Conservation (phyloP, 768 basidiomycete species). For the Suillus plorans region DNA sequence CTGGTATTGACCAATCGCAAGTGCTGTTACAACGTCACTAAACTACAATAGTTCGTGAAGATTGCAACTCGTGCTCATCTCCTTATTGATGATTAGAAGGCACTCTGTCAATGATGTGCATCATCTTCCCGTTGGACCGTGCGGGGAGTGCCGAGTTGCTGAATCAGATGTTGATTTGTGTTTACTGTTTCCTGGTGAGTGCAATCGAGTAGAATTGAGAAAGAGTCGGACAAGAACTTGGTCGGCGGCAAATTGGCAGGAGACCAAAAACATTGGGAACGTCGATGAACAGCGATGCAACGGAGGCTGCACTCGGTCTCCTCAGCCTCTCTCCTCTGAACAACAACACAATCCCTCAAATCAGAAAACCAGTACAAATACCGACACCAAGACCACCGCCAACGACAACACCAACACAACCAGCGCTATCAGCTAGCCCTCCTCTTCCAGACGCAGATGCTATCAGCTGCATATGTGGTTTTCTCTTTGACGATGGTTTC, state of each 20-base stretch:
- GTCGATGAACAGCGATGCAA: constrained; percentile 53
- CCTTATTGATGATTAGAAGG: not conserved
- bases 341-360: constrained; percentile 40
- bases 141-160: constrained; percentile 5
- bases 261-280: not conserved
- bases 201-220: not conserved
- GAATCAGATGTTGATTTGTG: not conserved
- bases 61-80: not conserved
- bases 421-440: constrained; percentile 11
- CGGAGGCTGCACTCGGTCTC: constrained; percentile 58
- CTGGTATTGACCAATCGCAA: not conserved
- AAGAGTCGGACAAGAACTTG: constrained; percentile 1
- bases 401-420: constrained; percentile 14
- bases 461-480: constrained; percentile 75
- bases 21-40: not conserved
- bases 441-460: constrained; percentile 40
- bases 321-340: constrained; percentile 47
- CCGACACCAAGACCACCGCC: constrained; percentile 11
- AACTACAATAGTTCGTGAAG: not conserved
- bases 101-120: not conserved
- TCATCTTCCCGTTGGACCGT: not conserved
- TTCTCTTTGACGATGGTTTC: constrained; percentile 76
- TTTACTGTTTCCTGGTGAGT: constrained; percentile 5
- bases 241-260: constrained; percentile 1
- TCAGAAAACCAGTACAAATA: constrained; percentile 32